These are phyloP conservation scores for Glycyrrhiza uralensis DNA, from an alignment of 306 rosid genomes.

Conservation along the genomic window DNA sequence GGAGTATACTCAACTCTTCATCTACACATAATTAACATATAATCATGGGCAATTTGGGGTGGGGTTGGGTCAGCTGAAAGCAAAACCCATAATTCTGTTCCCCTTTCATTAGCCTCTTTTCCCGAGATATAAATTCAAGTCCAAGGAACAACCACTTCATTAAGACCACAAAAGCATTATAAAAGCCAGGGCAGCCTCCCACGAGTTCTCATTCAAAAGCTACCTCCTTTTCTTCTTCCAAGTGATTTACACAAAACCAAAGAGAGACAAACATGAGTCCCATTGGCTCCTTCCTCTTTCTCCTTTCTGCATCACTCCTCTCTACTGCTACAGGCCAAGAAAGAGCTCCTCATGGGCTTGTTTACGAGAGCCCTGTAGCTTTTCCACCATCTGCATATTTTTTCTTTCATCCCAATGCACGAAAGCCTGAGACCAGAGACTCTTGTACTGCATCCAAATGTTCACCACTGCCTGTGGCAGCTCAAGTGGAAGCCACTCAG, in stretches of 20 bases:
- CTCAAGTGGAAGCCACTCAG: conserved; percentile 46
- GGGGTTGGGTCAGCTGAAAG: conserved; percentile 3
- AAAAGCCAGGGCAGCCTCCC: conserved; percentile 42
- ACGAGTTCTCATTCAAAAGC: conserved; percentile 38
- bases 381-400: conserved; percentile 76
- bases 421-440: conserved; percentile 34
- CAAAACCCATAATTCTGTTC: conserved; percentile 46
- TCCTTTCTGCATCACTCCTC: conserved; percentile 40
- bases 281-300: conserved; percentile 32
- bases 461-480: conserved; percentile 72
- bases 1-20: not conserved
- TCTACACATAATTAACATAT: not conserved
- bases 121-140: conserved; percentile 43
- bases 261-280: conserved; percentile 37
- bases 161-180: conserved; percentile 30
- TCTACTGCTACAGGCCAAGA: conserved; percentile 46
- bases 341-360: conserved; percentile 79
- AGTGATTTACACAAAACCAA: conserved; percentile 9
- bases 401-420: conserved; percentile 68
- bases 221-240: conserved; percentile 15
- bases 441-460: conserved; percentile 53
- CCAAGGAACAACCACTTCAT: conserved; percentile 57
- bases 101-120: conserved; percentile 33
- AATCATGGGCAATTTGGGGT: conserved; percentile 20
- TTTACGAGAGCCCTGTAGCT: conserved; percentile 47